Evolutionary conservation across 2,329 filamentous ascomycete genomes (phyloP).

Genomic region (Amylocarpus encephaloides): DNA sequence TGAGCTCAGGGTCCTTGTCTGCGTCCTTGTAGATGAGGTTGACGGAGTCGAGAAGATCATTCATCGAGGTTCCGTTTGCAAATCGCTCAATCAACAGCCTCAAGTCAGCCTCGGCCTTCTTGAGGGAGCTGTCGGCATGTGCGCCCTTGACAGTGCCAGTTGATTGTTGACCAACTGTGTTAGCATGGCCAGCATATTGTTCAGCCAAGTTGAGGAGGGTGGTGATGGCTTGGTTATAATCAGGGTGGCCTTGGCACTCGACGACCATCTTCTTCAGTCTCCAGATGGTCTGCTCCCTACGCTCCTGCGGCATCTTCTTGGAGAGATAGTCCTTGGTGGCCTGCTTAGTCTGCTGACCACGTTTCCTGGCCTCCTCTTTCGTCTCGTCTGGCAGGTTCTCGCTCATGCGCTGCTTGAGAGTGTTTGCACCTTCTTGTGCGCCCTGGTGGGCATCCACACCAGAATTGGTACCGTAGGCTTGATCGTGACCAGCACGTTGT

Average conservation of each 20-base stretch:
- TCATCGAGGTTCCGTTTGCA: constrained; percentile 84
- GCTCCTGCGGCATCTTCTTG: constrained; percentile 85
- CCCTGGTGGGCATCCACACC: constrained; percentile 47
- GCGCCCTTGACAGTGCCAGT: constrained; percentile 67
- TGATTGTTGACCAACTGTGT: constrained; percentile 55
- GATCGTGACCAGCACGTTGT: constrained; percentile 42
- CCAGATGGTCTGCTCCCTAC: constrained; percentile 86
- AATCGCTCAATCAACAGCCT: constrained; percentile 90
- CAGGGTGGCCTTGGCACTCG: constrained; percentile 90
- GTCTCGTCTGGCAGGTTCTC: constrained; percentile 58
- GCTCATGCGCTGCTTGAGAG: constrained; percentile 49
- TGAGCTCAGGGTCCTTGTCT: constrained; percentile 78
- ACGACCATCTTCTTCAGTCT: constrained; percentile 97
- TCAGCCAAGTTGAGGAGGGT: constrained; percentile 80
- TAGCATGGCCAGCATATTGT: constrained; percentile 73
- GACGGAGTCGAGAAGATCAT: constrained; percentile 80
- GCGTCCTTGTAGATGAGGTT: constrained; percentile 82
- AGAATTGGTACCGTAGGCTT: constrained; percentile 37
- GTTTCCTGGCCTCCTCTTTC: constrained; percentile 49
- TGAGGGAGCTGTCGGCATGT: constrained; percentile 56
- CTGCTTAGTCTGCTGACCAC: constrained; percentile 46
- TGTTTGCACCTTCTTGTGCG: constrained; percentile 32
- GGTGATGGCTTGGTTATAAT: constrained; percentile 88
- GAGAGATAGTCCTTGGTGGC: constrained; percentile 66
- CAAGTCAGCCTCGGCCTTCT: constrained; percentile 70